phyloP scores from a whole-genome alignment of 2,329 filamentous ascomycete species.

The Orbilia brochopaga region DNA sequence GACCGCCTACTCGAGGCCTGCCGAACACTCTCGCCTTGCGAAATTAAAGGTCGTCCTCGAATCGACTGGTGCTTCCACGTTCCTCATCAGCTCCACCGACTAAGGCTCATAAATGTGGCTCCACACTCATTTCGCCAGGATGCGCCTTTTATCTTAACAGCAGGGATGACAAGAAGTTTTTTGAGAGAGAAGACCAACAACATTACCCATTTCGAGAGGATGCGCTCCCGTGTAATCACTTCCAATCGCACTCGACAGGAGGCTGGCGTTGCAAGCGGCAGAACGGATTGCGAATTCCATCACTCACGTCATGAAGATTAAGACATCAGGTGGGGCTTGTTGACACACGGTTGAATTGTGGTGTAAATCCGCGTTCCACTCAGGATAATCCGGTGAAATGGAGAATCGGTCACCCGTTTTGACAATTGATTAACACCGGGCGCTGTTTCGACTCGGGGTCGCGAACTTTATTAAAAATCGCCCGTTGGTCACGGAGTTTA shows the following conservation, averaged over 20 bases:
- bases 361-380: neutral
- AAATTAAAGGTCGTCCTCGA: conserved; percentile 50
- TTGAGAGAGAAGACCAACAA: conserved; percentile 17
- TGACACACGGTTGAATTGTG: conserved; percentile 50
- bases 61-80: conserved; percentile 46
- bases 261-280: conserved; percentile 44
- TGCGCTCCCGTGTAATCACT: conserved; percentile 30
- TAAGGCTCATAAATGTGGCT: conserved; percentile 39
- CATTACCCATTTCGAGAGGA: conserved; percentile 23
- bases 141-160: conserved; percentile 25
- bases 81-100: conserved; percentile 37
- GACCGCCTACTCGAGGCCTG: conserved; percentile 32
- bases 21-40: conserved; percentile 39
- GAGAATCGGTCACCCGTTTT: conserved; percentile 26
- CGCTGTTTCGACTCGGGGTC: no score
- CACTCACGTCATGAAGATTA: conserved; percentile 49
- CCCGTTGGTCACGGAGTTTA: no score
- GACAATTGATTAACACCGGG: neutral
- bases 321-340: conserved; percentile 49
- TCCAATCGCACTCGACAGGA: conserved; percentile 19
- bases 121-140: conserved; percentile 37
- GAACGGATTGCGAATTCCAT: conserved; percentile 47
- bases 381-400: conserved; percentile 5
- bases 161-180: conserved; percentile 7
- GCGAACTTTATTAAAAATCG: no score